Conservation (phyloP, 306 rosid species). For the Pterocarpus macrocarpus region DNA sequence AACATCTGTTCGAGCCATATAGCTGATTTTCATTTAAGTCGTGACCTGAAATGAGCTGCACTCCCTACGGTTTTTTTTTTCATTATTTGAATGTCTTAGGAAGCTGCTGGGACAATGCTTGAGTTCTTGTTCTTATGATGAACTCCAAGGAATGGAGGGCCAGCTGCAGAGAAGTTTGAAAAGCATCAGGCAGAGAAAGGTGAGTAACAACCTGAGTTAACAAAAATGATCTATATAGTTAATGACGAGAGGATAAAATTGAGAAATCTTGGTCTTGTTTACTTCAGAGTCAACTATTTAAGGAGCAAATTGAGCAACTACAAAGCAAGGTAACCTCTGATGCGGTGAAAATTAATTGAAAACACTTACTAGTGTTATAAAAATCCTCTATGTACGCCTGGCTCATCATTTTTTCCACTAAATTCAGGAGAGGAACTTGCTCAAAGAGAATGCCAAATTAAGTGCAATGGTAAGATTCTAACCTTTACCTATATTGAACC, state of each 20-base stretch:
- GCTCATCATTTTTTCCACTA: neutral
- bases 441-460: slow-evolving; percentile 56
- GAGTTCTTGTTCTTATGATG: slow-evolving; percentile 59
- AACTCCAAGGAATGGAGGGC: slow-evolving; percentile 53
- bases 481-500: neutral
- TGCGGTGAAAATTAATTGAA: neutral
- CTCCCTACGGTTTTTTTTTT: neutral
- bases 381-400: neutral
- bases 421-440: slow-evolving; percentile 63
- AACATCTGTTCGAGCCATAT: no score
- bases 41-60: neutral
- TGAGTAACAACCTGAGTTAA: slow-evolving; percentile 21
- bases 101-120: slow-evolving; percentile 64
- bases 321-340: slow-evolving; percentile 53
- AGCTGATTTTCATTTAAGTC: neutral
- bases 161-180: slow-evolving; percentile 62
- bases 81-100: slow-evolving; percentile 52
- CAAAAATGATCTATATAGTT: neutral
- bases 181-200: slow-evolving; percentile 64
- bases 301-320: slow-evolving; percentile 53
- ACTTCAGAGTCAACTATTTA: slow-evolving; percentile 53
- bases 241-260: neutral
- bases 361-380: neutral
- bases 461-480: slow-evolving; percentile 51
- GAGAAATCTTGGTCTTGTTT: slow-evolving; percentile 20